Percentiles rank a stretch among this genome's conserved stretches.
These are phyloP conservation scores for Aspergillus kassunensis DNA, from an alignment of 495 filamentous ascomycete genomes.

Conservation along the genomic window DNA sequence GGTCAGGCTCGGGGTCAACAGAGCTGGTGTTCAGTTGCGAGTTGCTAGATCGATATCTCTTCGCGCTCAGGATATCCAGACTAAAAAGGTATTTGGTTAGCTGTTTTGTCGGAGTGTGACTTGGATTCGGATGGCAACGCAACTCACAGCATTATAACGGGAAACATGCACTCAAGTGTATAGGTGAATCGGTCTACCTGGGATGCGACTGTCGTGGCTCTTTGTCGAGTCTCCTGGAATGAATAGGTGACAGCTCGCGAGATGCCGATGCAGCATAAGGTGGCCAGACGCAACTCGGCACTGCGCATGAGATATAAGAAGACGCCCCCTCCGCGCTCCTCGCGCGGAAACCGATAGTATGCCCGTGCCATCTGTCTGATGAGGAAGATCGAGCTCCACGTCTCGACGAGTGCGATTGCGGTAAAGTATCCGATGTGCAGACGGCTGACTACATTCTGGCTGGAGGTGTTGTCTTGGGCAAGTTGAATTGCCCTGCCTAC, in stretches of 20 bases:
- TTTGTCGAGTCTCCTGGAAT: slow-evolving; percentile 24
- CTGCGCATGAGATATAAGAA: slow-evolving; percentile 29
- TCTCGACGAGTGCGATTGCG: slow-evolving; percentile 25
- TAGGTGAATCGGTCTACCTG: slow-evolving; percentile 34
- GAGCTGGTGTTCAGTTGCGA: background rate
- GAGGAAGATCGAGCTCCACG: slow-evolving; percentile 24
- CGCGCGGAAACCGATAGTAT: slow-evolving; percentile 12
- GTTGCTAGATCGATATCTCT: background rate
- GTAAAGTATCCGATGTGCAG: slow-evolving; percentile 31
- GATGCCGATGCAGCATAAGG: slow-evolving; percentile 25
- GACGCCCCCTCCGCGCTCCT: background rate
- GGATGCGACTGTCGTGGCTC: slow-evolving; percentile 20
- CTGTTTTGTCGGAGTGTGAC: too few relatives aligned
- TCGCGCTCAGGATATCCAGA: slow-evolving; percentile 7
- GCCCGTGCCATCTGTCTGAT: slow-evolving; percentile 9
- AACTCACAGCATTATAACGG: slow-evolving; percentile 26
- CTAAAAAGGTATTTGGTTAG: background rate
- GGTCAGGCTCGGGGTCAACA: background rate
- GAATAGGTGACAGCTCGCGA: slow-evolving; percentile 28
- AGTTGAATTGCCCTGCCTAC: slow-evolving; percentile 15
- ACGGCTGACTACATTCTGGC: slow-evolving; percentile 13
- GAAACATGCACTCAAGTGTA: slow-evolving; percentile 33
- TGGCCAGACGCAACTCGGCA: slow-evolving; percentile 31
- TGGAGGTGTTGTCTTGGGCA: background rate
- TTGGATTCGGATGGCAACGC: background rate